Evolutionary conservation across 768 basidiomycete genomes (phyloP).

Genomic region (Paxillus ammoniavirescens): DNA sequence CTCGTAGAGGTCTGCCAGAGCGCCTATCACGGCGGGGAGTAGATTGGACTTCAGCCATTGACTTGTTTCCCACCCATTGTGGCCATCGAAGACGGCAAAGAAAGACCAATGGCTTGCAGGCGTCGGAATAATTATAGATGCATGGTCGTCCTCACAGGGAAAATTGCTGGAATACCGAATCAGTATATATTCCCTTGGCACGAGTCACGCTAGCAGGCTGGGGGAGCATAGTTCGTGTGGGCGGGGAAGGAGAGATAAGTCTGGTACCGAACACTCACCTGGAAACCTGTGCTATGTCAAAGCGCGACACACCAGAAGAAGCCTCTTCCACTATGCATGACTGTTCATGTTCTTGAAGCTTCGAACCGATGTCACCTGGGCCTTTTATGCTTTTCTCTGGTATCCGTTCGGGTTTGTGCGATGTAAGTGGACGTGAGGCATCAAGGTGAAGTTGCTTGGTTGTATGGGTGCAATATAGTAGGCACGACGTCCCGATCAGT

Average conservation of each 20-base stretch:
- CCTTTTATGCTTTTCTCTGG: neutral
- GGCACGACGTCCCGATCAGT: neutral
- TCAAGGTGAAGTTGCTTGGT: neutral
- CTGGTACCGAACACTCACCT: constrained; percentile 9
- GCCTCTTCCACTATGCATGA: neutral
- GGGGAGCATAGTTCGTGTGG: neutral
- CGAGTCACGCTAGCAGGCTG: neutral
- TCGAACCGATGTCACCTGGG: neutral
- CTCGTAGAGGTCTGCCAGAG: constrained; percentile 23
- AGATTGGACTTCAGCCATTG: constrained; percentile 33
- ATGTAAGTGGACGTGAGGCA: neutral
- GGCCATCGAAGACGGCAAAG: constrained; percentile 33
- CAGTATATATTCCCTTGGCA: neutral
- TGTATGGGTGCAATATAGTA: neutral
- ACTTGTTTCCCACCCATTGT: constrained; percentile 34
- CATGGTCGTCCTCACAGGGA: constrained; percentile 27
- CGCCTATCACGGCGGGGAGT: constrained; percentile 20
- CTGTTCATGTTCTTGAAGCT: constrained; percentile 8
- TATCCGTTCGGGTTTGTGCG: neutral
- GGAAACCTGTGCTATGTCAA: constrained; percentile 20
- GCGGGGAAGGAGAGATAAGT: neutral
- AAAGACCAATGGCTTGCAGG: constrained; percentile 32
- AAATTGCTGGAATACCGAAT: constrained; percentile 16
- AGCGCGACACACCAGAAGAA: constrained; percentile 17
- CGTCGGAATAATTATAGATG: constrained; percentile 17